These are phyloP conservation scores for Ustilago loliicola DNA, from an alignment of 1,284 basidiomycete species.

Conservation along the genomic window DNA sequence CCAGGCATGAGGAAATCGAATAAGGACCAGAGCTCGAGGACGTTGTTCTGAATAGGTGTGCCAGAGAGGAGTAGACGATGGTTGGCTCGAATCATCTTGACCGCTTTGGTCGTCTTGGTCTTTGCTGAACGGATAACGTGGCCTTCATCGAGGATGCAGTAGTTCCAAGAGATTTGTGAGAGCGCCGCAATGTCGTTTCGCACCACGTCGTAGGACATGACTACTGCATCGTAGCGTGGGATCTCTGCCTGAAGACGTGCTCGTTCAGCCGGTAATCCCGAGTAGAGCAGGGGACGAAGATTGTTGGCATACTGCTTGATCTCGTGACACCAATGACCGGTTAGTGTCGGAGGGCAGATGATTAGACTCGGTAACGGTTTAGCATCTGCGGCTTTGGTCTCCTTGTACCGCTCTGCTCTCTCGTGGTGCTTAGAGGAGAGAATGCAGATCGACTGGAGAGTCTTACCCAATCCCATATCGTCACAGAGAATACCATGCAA, in stretches of 20 bases:
- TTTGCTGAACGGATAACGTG: slow-evolving; percentile 99
- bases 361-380: slow-evolving; percentile 93
- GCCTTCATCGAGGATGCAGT: slow-evolving; percentile 97
- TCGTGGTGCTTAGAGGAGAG: slow-evolving; percentile 94
- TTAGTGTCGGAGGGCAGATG: slow-evolving; percentile 93
- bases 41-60: slow-evolving; percentile 99
- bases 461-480: slow-evolving; percentile 99
- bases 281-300: slow-evolving; percentile 87
- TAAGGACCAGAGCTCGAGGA: slow-evolving; percentile 96
- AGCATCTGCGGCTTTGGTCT: slow-evolving; percentile 81
- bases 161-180: slow-evolving; percentile 85
- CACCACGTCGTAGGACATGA: slow-evolving; percentile 97
- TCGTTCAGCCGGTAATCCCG: slow-evolving; percentile 90
- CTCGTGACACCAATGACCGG: slow-evolving; percentile 99
- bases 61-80: slow-evolving; percentile 95
- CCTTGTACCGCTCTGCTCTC: slow-evolving; percentile 79
- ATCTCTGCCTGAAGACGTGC: slow-evolving; percentile 72
- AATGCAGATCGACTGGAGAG: slow-evolving; percentile 97
- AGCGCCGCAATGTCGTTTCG: slow-evolving; percentile 91
- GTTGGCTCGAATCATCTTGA: slow-evolving; percentile 89
- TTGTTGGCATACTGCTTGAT: slow-evolving; percentile 92
- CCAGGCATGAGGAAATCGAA: slow-evolving; percentile 99
- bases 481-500: slow-evolving; percentile 98
- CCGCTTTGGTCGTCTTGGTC: slow-evolving; percentile 96
- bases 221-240: slow-evolving; percentile 80